These are phyloP conservation scores for Tetragonia tetragonoides DNA, from an alignment of 148 eudicot genomes.

Conservation along the genomic window DNA sequence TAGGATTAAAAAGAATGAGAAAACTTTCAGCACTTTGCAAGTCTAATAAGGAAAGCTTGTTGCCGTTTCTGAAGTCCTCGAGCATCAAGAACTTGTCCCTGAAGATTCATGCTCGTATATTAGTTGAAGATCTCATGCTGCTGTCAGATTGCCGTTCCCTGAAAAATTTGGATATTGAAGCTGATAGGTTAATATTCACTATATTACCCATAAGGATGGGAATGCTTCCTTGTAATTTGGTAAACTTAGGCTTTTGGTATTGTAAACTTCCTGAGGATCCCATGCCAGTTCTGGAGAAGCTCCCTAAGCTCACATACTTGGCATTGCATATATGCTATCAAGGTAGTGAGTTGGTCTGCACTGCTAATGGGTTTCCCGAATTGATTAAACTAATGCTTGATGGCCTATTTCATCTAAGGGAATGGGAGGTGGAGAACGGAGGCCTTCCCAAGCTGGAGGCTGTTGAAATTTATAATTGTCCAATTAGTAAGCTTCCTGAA, in stretches of 20 bases:
- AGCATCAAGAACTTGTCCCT: slow-evolving; percentile 9
- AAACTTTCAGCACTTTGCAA: background rate
- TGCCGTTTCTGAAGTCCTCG: slow-evolving; percentile 1
- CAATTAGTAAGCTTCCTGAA: background rate
- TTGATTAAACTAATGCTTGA: background rate
- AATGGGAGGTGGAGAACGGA: slow-evolving; percentile 9
- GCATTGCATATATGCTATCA: background rate
- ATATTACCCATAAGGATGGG: background rate
- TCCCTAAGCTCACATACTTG: slow-evolving; percentile 15
- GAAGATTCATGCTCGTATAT: background rate
- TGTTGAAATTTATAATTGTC: background rate
- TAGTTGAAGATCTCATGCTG: background rate
- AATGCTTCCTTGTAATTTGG: slow-evolving; percentile 13
- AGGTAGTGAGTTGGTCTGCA: background rate
- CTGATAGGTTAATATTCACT: background rate
- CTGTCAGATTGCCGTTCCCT: slow-evolving; percentile 6
- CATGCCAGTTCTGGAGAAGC: slow-evolving; percentile 16
- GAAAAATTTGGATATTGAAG: background rate
- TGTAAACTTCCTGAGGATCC: background rate
- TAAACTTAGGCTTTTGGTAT: slow-evolving; percentile 1
- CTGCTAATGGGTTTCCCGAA: slow-evolving; percentile 16
- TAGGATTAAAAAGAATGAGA: background rate
- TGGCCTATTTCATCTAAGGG: background rate
- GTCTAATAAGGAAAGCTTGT: background rate
- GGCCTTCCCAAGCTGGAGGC: slow-evolving; percentile 15